phyloP scores from a whole-genome alignment of 2,329 filamentous ascomycete genomes.

The Penicillium expansum region DNA sequence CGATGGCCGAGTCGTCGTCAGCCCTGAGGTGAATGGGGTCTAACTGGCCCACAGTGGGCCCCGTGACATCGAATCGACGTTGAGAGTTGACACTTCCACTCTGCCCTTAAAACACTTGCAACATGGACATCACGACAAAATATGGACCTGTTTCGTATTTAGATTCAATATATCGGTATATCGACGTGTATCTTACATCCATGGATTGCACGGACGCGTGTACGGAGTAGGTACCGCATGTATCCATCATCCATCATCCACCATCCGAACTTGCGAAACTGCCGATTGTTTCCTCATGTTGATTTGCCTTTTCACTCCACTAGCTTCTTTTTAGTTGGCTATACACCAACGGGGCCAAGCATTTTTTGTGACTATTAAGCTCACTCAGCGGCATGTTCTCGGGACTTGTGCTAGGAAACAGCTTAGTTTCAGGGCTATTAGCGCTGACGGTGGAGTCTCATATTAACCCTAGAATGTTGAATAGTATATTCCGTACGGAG shows the following conservation, averaged over 20 bases:
- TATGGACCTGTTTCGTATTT: neutral
- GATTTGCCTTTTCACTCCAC: neutral
- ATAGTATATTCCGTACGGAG: too few species aligned
- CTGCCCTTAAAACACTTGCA: neutral
- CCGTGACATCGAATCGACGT: neutral
- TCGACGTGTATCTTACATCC: neutral
- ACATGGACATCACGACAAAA: neutral
- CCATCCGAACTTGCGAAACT: too few species aligned
- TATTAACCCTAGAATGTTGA: neutral
- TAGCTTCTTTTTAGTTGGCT: neutral
- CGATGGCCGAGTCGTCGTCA: slow-evolving; percentile 17
- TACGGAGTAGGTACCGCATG: too few species aligned
- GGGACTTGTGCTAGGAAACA: neutral
- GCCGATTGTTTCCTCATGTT: slow-evolving; percentile 4
- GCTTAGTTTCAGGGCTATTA: neutral
- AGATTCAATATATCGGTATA: too few species aligned
- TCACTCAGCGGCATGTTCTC: neutral
- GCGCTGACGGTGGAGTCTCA: slow-evolving; percentile 8
- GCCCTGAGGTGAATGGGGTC: slow-evolving; percentile 2
- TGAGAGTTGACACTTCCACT: neutral
- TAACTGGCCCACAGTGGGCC: neutral
- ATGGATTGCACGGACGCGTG: neutral
- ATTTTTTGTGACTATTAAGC: neutral
- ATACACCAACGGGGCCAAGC: neutral
- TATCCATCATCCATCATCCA: too few species aligned